Evolutionary conservation across 805 yeast genomes (phyloP), one percentile per base, ranked within the genome.

Genomic region (Monosporozyma aerobia): DNA sequence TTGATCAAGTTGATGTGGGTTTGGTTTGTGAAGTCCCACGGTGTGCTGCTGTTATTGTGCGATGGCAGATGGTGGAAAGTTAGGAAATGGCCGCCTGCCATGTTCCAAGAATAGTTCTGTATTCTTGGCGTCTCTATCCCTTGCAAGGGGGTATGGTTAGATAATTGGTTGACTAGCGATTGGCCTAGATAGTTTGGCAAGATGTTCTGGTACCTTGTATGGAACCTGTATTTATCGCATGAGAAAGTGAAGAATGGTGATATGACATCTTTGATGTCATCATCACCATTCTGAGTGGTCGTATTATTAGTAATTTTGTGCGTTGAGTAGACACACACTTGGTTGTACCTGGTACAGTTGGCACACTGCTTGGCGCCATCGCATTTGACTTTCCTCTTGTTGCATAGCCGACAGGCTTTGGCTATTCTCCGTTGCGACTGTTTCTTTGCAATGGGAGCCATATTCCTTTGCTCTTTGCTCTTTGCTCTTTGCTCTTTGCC

Each of bases 101-200:
- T 68, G 61, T 82, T 82, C 85, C 86, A 82, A 14, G 84, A 85
- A 58, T 78, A 82, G 49, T 73, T 77, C 60, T 82, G 84, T n/a
- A 74, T 69, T 47, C 85, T 64, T 4, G 85, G 85, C n/a, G 77
- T 55, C 11, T 65, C 59, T 13, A 79, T 69, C 14, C 67, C 60
- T 23, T 63, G 57, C 6, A 49, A 16, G 47, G 67, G 64, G 52
- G 68, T 65, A 5, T 65, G 65, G 8, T 68, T 57, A 9, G 79
- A 65, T 39, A 69, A 56, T 10, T 67, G 57, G 53, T 64, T 64
- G 53, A 73, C 55, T 11, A 67, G 55, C 22, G 63, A 56, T 6
- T 58, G 53, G 27, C 78, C 77, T 44, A 78, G 58, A 50, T 72
- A 74, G 22, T 57, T 62, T 5, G 77, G 71, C 29, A 78, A 54